These are phyloP conservation scores for Filobasidium uniguttulatum DNA, from an alignment of 1,284 basidiomycete genomes.

Conservation along the genomic window DNA sequence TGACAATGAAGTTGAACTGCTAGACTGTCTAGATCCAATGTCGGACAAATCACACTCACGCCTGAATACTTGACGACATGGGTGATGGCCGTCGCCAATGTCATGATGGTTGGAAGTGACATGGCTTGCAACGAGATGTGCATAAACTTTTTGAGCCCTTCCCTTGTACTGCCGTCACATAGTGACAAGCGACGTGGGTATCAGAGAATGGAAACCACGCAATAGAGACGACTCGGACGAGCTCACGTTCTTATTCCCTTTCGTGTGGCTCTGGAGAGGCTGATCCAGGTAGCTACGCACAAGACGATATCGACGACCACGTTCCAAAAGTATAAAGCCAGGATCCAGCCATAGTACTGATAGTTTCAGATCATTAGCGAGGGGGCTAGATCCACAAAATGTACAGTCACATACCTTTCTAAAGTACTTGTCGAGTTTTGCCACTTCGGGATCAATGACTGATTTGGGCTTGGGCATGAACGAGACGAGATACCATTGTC, in stretches of 20 bases:
- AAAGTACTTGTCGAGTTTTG: too few relatives aligned
- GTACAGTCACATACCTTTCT: too few relatives aligned
- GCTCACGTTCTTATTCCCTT: background rate
- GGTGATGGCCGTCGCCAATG: background rate
- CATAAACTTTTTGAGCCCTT: background rate
- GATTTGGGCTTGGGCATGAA: too few relatives aligned
- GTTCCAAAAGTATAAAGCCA: background rate
- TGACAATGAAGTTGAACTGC: too few relatives aligned
- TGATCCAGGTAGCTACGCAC: background rate
- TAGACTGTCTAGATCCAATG: too few relatives aligned
- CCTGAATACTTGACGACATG: background rate
- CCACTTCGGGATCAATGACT: too few relatives aligned
- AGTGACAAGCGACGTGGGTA: too few relatives aligned
- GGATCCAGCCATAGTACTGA: background rate
- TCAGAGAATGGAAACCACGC: too few relatives aligned
- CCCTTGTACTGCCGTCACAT: background rate
- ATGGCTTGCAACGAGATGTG: background rate
- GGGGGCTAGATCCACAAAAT: too few relatives aligned
- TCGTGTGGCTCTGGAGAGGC: background rate
- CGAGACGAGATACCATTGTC: too few relatives aligned
- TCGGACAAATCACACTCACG: too few relatives aligned
- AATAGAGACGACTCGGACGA: background rate
- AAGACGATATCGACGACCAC: background rate
- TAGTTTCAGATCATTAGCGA: too few relatives aligned
- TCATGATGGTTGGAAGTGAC: background rate